phyloP scores from a whole-genome alignment of 192 early-diverging fungal species.

The Podila epigama region DNA sequence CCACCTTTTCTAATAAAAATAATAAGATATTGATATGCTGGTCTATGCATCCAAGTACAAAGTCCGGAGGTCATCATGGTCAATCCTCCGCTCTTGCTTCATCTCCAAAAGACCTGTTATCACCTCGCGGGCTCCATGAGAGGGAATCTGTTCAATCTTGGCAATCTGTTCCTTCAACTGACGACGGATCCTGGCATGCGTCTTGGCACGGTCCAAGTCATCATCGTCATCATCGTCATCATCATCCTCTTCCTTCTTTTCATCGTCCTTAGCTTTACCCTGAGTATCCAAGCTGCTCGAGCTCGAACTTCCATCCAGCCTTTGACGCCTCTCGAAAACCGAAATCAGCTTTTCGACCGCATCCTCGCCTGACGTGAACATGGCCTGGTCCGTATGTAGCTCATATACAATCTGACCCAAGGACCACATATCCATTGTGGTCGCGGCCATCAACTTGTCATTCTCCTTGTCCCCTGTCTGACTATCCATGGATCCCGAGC shows the following conservation, averaged over 20 bases:
- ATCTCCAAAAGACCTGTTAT: conserved; percentile 35
- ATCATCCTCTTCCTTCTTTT: background rate
- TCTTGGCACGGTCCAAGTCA: conserved; percentile 25
- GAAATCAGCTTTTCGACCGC: conserved; percentile 32
- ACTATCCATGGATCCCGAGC: background rate
- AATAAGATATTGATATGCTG: too few species aligned
- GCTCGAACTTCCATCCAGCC: background rate
- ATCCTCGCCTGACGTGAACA: conserved; percentile 34
- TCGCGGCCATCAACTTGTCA: conserved; percentile 29
- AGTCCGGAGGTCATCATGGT: conserved; percentile 21
- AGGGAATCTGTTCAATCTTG: conserved; percentile 30
- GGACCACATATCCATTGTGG: conserved; percentile 53
- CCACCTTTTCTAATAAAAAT: background rate
- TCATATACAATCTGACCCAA: conserved; percentile 48
- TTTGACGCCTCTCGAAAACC: conserved; percentile 9
- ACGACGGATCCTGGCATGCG: conserved; percentile 17
- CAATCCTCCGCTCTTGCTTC: conserved; percentile 24
- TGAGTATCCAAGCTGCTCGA: background rate
- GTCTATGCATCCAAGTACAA: conserved; percentile 18
- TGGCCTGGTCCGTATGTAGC: conserved; percentile 27
- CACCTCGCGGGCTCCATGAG: conserved; percentile 22
- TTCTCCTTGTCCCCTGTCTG: background rate
- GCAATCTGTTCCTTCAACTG: conserved; percentile 29
- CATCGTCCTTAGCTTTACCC: background rate
- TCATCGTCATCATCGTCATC: conserved; percentile 6